Percentiles rank a stretch among this genome's conserved stretches.
Evolutionary conservation across 345 rosid genomes (phyloP).

Genomic region (Euphorbia tirucalli): DNA sequence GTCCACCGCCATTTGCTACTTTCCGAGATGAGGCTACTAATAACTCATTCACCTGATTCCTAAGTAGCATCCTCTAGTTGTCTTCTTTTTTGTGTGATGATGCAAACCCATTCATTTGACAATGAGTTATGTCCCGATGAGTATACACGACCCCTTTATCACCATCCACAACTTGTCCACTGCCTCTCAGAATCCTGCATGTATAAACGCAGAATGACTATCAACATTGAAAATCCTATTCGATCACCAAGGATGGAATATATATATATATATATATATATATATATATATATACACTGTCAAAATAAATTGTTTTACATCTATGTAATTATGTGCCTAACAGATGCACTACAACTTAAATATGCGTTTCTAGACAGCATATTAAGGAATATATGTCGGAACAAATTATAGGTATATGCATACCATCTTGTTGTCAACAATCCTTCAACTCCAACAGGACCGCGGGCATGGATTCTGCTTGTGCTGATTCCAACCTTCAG

Average conservation of each 20-base stretch:
- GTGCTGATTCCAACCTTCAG: slow-evolving; percentile 93
- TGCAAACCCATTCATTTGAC: neutral
- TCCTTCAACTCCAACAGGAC: slow-evolving; percentile 99
- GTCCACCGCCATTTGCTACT: neutral
- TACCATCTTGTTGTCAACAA: slow-evolving; percentile 95
- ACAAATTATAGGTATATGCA: slow-evolving; percentile 9
- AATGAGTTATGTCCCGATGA: slow-evolving; percentile 56
- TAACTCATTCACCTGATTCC: neutral
- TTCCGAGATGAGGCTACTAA: neutral
- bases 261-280: no score
- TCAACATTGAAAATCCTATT: neutral
- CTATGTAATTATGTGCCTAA: neutral
- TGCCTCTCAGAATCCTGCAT: slow-evolving; percentile 90
- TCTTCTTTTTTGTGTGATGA: neutral
- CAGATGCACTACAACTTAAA: no score
- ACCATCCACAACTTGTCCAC: slow-evolving; percentile 90
- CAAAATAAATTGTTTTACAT: neutral
- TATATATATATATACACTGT: no score
- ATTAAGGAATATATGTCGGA: no score
- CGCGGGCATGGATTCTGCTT: slow-evolving; percentile 96
- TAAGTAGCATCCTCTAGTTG: neutral
- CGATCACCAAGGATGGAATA: no score
- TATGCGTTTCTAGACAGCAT: no score
- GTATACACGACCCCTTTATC: slow-evolving; percentile 71
- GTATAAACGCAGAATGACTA: neutral